Evolutionary conservation across 306 rosid genomes (phyloP).

Genomic region (Spatholobus suberectus): DNA sequence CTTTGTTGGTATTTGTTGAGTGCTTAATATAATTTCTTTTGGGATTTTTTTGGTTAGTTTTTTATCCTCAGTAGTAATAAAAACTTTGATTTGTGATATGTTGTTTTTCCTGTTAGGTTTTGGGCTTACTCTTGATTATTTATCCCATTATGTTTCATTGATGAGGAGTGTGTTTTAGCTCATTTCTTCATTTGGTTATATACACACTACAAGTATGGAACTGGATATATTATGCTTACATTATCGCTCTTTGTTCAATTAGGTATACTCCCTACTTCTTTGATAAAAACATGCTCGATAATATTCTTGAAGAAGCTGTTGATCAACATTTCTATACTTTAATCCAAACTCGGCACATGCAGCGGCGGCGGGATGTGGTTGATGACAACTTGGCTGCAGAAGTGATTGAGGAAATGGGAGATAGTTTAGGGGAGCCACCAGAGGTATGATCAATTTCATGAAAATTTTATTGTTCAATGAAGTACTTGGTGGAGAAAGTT

Average conservation of each 20-base stretch:
- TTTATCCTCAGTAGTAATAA: neutral
- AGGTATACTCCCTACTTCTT: conserved; percentile 99
- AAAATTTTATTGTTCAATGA: conserved; percentile 20
- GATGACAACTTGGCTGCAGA: conserved; percentile 93
- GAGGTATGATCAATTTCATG: conserved; percentile 64
- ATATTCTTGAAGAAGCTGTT: conserved; percentile 97
- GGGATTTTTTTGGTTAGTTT: neutral
- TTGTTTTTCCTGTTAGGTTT: conserved; percentile 2
- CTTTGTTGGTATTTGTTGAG: neutral
- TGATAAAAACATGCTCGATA: conserved; percentile 93
- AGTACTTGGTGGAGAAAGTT: neutral
- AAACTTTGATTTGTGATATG: neutral
- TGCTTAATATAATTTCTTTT: neutral
- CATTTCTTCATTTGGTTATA: no score
- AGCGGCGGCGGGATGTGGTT: conserved; percentile 83
- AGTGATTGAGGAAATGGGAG: conserved; percentile 93
- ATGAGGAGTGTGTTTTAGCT: neutral
- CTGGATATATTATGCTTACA: conserved; percentile 40
- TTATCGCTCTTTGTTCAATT: conserved; percentile 47
- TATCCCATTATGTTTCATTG: neutral
- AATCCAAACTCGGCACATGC: conserved; percentile 94
- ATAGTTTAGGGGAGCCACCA: conserved; percentile 88
- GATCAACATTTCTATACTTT: conserved; percentile 94
- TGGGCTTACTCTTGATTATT: conserved; percentile 25
- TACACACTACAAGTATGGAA: conserved; percentile 2